Base-by-base conservation (phyloP, 2,329 filamentous ascomycete genomes). In the Scolecobasidium constrictum region DNA sequence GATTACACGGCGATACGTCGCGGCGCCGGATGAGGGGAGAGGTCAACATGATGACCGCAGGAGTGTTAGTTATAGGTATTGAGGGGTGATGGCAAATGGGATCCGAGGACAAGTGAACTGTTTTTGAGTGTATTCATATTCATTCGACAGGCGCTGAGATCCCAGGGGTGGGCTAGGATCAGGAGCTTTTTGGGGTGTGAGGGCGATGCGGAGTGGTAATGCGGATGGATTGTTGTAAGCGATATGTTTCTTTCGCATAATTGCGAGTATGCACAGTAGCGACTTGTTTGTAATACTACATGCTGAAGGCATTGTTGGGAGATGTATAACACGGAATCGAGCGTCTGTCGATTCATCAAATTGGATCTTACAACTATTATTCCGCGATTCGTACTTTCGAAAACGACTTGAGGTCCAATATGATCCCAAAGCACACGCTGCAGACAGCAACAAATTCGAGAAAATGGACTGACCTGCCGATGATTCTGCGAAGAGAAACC, bases 1-100 rank as follows among this genome's bases (percentile, higher is more conserved):
- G 18, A 18, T 40, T 42, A 21, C 51, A 54, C n/a, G 56, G 57
- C 17, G 69, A 66, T 51, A 55, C 66, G 17, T 66, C 69, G 44
- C 61, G 66, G 4, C 44, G 53, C 23, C 56, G 59, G 36, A 43
- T 51, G 12, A 52, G 45, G n/a, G 53, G 52, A 26, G 58, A 60
- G 34, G 45, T 3, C 60, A 55, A 40, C 48, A 48, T 9, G 53
- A 52, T 23, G 53, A 57, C 36, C 47, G 55, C 40, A 56, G 58
- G 44, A 52, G 56, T 42, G 53, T 62, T 35, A 60, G 54, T 45
- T 57, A 59, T 35, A 56, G 60, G 26, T 63, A 61, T 41, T 62
- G 22, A 34, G 31, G 23, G 7, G 23, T 18, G 5, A 11, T 9
- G 9, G 9, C 12, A 22, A 22, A 9, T 5, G 26, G 5, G 6